Evolutionary conservation across 2,329 filamentous ascomycete species (phyloP).

Genomic region (Pseudocercospora crystallina): DNA sequence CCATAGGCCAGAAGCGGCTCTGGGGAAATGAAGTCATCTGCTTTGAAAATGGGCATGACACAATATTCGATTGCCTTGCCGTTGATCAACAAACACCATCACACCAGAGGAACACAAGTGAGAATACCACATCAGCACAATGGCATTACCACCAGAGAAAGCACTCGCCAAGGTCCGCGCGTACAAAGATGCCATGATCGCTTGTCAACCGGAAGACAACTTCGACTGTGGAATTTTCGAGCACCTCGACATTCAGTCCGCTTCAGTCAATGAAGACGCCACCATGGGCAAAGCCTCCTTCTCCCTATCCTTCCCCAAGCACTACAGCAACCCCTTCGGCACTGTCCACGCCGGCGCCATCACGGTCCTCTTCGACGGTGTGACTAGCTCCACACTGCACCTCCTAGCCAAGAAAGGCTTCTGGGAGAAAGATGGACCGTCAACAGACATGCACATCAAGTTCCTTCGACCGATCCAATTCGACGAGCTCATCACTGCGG

Average conservation of each 20-base stretch:
- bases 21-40: too few species aligned
- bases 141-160: background rate
- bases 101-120: too few species aligned
- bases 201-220: conserved; percentile 1
- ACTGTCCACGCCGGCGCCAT: conserved; percentile 22
- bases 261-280: background rate
- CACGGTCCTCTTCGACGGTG: conserved; percentile 20
- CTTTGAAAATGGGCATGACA: too few species aligned
- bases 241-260: conserved; percentile 17
- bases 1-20: too few species aligned
- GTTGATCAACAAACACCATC: too few species aligned
- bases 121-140: background rate
- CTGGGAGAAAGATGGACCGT: conserved; percentile 42
- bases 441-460: conserved; percentile 43
- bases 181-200: background rate
- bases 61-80: too few species aligned
- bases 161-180: background rate
- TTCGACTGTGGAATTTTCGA: conserved; percentile 22
- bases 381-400: conserved; percentile 16
- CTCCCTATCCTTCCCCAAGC: conserved; percentile 12
- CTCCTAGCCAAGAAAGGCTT: conserved; percentile 27
- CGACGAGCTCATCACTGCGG: conserved; percentile 40
- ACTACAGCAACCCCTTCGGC: conserved; percentile 18
- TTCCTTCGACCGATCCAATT: conserved; percentile 45
- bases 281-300: conserved; percentile 12